These are phyloP conservation scores for Pulicaria dysenterica DNA, from an alignment of 129 eudicot species.

Conservation along the genomic window DNA sequence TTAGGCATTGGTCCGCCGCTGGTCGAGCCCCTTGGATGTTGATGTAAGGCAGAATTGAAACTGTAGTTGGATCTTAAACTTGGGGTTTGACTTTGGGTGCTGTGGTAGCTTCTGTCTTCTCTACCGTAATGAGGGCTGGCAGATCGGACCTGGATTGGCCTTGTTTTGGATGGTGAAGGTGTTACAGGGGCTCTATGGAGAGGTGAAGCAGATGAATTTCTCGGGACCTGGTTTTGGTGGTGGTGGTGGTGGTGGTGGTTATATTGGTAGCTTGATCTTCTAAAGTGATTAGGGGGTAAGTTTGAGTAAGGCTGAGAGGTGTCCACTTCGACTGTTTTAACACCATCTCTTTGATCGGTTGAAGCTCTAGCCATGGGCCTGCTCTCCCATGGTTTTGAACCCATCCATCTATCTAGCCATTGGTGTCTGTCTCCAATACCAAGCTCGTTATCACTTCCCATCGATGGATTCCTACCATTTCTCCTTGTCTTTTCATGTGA, in stretches of 20 bases:
- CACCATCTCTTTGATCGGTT: constrained; percentile 59
- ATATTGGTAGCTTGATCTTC: constrained; percentile 48
- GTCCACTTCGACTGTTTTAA: constrained; percentile 81
- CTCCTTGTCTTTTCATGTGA: constrained; percentile 51
- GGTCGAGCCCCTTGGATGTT: constrained; percentile 40
- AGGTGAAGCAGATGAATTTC: constrained; percentile 52
- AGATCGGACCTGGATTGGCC: constrained; percentile 75
- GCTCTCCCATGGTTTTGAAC: constrained; percentile 67
- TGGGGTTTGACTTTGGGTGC: constrained; percentile 62
- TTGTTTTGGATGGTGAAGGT: constrained; percentile 72
- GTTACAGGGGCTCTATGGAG: constrained; percentile 59
- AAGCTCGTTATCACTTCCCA: constrained; percentile 65
- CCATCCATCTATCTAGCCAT: constrained; percentile 65
- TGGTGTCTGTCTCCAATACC: constrained; percentile 54
- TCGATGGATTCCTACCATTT: constrained; percentile 59
- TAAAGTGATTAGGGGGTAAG: constrained; percentile 54
- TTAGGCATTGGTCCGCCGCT: constrained; percentile 54
- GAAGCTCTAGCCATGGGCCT: constrained; percentile 68
- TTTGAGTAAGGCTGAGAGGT: constrained; percentile 70
- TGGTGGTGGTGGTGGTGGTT: constrained; percentile 42
- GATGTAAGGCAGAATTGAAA: constrained; percentile 42
- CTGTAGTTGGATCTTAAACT: constrained; percentile 70
- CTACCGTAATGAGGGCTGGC: constrained; percentile 74
- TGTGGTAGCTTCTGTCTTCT: constrained; percentile 64
- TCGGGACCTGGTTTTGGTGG: constrained; percentile 35